Evolutionary conservation across 768 basidiomycete genomes (phyloP), one percentile per base, ranked within the genome.

Genomic region (Termitomyces sp.): DNA sequence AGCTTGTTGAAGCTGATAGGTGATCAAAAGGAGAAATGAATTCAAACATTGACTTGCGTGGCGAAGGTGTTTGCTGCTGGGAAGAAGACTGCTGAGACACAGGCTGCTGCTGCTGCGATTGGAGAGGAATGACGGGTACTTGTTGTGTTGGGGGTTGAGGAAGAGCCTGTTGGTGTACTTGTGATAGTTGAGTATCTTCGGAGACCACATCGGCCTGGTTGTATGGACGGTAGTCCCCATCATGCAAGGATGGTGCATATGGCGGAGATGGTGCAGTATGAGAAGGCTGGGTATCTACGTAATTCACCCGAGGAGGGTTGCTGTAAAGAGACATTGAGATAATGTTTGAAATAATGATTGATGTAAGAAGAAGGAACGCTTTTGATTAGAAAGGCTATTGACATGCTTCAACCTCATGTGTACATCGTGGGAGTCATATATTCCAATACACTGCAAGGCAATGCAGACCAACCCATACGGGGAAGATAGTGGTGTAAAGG

Each of bases 11-110:
- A n/a, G 78, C 72, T 8, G 83, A 78, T 45, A 93, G 78, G 25
- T 88, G 90, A 62, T 94, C 91, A 63, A 93, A 92, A 2, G 91
- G 86, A 48, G 89, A 91, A 49, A 87, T 79, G 59, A 89, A 93
- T 39, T 92, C 89, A 63, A 94, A 94, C 80, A 91, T 83, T 48
- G 89, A 88, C 69, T 88, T 86, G 63, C 84, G 86, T 23, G 86
- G 80, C 41, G 87, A 85, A 30, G 89, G 81, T 0, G 86, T 83
- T 3, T 80, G 73, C 56, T 66, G 68, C 25, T 71, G 72, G 40
- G 63, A 64, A 54, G 68, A 71, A 30, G 63, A 62, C 27, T 65
- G 59, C 28, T 63, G 65, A 37, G 68, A 64, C 8, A 53, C 60
- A 39, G 64, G 68, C 21, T 69, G 70, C 17, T 61, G 64, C n/a